Conservation (phyloP, 805 yeast genomes). For the Metschnikowia chrysomelidarum region DNA sequence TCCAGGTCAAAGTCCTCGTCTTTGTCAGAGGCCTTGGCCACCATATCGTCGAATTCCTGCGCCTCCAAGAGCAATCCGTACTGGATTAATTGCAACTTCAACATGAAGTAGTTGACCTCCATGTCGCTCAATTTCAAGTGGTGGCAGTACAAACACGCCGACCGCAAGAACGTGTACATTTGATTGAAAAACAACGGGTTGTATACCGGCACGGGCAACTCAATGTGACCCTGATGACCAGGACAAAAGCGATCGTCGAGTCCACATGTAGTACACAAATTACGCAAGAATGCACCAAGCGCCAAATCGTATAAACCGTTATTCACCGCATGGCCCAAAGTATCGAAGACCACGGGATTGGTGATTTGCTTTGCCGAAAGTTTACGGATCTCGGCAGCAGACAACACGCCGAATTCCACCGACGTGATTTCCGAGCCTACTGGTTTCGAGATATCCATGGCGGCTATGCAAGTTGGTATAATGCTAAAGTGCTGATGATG, state of each 20-base stretch:
- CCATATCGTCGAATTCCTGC: conserved; percentile 65
- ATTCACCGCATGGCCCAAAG: conserved; percentile 90
- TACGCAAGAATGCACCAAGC: conserved; percentile 89
- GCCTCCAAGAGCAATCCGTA: conserved; percentile 84
- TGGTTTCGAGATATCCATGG: conserved; percentile 95
- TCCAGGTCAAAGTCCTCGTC: conserved; percentile 42
- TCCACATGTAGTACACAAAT: conserved; percentile 94
- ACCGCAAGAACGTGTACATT: conserved; percentile 77
- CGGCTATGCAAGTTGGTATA: too few relatives aligned
- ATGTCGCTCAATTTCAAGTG: conserved; percentile 66
- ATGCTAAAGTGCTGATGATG: too few relatives aligned
- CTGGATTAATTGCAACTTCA: conserved; percentile 80
- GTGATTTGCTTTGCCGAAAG: conserved; percentile 94
- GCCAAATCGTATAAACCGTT: conserved; percentile 94
- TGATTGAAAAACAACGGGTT: conserved; percentile 94
- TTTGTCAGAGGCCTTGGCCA: conserved; percentile 30
- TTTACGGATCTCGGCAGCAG: conserved; percentile 77
- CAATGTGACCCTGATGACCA: conserved; percentile 98
- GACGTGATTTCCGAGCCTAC: conserved; percentile 91
- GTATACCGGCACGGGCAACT: conserved; percentile 92
- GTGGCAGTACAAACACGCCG: conserved; percentile 88
- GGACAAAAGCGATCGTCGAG: conserved; percentile 93
- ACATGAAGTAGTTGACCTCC: conserved; percentile 73
- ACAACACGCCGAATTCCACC: conserved; percentile 86
- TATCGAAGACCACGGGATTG: conserved; percentile 94